These are phyloP conservation scores for Astrocystis sublimbata DNA, from an alignment of 495 filamentous ascomycete species.

Conservation along the genomic window DNA sequence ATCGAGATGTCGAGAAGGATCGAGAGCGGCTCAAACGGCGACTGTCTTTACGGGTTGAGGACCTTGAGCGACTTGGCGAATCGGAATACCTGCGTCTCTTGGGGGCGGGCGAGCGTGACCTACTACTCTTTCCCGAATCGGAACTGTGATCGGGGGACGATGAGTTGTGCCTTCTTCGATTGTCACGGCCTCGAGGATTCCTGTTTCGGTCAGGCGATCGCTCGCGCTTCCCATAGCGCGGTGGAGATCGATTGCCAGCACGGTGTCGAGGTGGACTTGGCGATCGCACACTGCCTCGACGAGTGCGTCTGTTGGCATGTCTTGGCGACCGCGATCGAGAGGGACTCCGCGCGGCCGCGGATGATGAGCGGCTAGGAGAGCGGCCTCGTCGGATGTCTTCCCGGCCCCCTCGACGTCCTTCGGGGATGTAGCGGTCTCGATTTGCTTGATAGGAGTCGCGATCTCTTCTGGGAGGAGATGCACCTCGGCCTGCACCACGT, in stretches of 20 bases:
- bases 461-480: conserved; percentile 60
- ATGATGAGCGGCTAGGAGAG: conserved; percentile 30
- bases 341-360: conserved; percentile 23
- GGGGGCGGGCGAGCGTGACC: conserved; percentile 32
- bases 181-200: conserved; percentile 19
- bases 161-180: conserved; percentile 27
- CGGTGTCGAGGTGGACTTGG: conserved; percentile 39
- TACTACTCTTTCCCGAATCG: conserved; percentile 27
- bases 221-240: conserved; percentile 43
- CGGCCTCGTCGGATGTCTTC: conserved; percentile 34
- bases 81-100: conserved; percentile 35
- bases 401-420: conserved; percentile 42
- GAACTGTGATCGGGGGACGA: conserved; percentile 27
- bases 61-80: conserved; percentile 40
- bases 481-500: conserved; percentile 52
- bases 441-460: conserved; percentile 42
- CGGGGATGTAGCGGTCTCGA: conserved; percentile 54
- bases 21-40: conserved; percentile 43
- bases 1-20: conserved; percentile 48
- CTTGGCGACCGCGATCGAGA: conserved; percentile 41
- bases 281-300: conserved; percentile 38
- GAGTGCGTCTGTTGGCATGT: conserved; percentile 30
- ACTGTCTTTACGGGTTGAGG: conserved; percentile 31
- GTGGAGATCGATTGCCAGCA: conserved; percentile 46
- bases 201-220: conserved; percentile 32